phyloP scores from a whole-genome alignment of 139 green algal genomes.

The Haematococcus sp. region DNA sequence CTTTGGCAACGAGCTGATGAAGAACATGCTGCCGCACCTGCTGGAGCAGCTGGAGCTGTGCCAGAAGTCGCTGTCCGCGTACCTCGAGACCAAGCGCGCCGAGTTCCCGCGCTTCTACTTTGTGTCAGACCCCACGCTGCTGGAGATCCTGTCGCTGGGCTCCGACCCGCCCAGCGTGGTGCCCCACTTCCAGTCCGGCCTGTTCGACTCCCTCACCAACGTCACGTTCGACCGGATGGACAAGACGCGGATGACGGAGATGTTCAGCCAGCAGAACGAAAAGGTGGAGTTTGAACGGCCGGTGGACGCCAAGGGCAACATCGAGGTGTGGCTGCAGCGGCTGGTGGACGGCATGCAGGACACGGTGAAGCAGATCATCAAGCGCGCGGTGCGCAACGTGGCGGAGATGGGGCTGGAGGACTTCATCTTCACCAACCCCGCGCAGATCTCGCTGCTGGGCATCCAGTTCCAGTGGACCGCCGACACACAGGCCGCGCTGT shows the following conservation, averaged over 20 bases:
- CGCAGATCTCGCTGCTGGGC: constrained; percentile 85
- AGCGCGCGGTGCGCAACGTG: constrained; percentile 74
- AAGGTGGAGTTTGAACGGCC: constrained; percentile 56
- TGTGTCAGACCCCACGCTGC: constrained; percentile 92
- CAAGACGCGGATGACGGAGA: constrained; percentile 88
- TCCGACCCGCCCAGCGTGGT: constrained; percentile 86
- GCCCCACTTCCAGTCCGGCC: constrained; percentile 92
- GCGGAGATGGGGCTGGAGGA: constrained; percentile 78
- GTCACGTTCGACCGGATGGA: constrained; percentile 91
- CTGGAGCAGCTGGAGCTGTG: constrained; percentile 94
- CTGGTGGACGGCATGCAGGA: constrained; percentile 94
- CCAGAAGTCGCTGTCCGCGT: constrained; percentile 90
- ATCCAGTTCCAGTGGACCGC: constrained; percentile 96
- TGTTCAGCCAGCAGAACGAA: constrained; percentile 87
- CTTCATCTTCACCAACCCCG: constrained; percentile 88
- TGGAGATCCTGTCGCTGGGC: constrained; percentile 95
- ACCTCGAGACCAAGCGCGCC: constrained; percentile 93
- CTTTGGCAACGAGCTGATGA: constrained; percentile 85
- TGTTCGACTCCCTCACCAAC: constrained; percentile 89
- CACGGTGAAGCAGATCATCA: constrained; percentile 82
- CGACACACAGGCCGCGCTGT: constrained; percentile 77
- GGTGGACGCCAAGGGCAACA: constrained; percentile 82
- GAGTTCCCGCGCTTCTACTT: constrained; percentile 98
- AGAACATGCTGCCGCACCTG: constrained; percentile 88
- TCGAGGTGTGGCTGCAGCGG: constrained; percentile 93